Evolutionary conservation across 805 yeast genomes (phyloP), one percentile per base, ranked within the genome.

Genomic region (Wickerhamomyces silvicola): DNA sequence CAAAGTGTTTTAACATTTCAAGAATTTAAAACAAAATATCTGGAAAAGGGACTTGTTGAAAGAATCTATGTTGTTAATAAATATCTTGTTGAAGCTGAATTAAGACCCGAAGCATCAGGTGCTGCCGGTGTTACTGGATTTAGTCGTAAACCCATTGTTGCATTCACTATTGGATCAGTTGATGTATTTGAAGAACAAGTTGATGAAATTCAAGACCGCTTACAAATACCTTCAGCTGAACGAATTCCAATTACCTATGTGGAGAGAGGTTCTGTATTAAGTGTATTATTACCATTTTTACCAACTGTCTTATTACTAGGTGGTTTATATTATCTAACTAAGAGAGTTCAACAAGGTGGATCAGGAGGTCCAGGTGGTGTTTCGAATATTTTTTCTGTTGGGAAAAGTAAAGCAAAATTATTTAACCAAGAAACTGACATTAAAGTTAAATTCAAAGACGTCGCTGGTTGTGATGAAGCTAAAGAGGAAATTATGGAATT

Each of bases 401-500:
- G 90, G 18, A 82, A 83, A 54, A 74, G 84, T 12, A 79, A 74
- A 44, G 92, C 92, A 23, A 83, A 82, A 56, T 64, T 76, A 38
- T 86, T 81, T 63, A 83, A 86, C 58, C 84, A 82, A 46, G 90
- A 82, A 46, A 78, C 81, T 5, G 87, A 83, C 41, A 82, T 87
- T 38, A 82, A 82, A 49, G 77, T 84, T 30, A 78, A 75, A 42
- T 87, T 88, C 54, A 78, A 75, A 41, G 95, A 88, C 53, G 96
- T 87, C 33, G 97, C 97, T 1, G 97, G 97, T 17, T 81, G 90
- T 66, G 85, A 84, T 46, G 97, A 87, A 58, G 92, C 95, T 13
- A 87, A 87, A 53, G 90, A 81, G 53, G 97, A 87, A 62, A 86
- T 87, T 44, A 83, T 86, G 94, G 97, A 87, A 60, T 87, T 87